phyloP scores from a whole-genome alignment of 192 early-diverging fungal genomes.

The Phlyctochytrium arcticum region DNA sequence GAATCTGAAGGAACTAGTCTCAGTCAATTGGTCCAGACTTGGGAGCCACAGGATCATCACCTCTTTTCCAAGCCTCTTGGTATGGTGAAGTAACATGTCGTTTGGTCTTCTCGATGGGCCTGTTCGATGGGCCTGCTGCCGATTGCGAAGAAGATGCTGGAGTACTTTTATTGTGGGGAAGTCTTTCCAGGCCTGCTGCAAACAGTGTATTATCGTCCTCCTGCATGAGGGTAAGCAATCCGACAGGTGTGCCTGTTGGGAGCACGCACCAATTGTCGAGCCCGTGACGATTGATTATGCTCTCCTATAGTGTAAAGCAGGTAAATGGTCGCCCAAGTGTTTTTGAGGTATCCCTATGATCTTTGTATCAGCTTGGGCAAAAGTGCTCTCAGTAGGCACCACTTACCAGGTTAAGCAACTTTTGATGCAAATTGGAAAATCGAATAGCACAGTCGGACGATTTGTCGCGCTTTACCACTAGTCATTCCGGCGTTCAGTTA shows the following conservation, averaged over 20 bases:
- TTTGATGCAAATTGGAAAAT: slow-evolving; percentile 58
- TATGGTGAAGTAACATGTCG: too few relatives aligned
- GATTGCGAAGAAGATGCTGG: not conserved
- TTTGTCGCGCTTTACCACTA: slow-evolving; percentile 53
- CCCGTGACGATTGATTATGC: slow-evolving; percentile 13
- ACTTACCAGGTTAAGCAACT: slow-evolving; percentile 45
- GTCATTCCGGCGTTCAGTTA: not conserved
- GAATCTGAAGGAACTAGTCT: not conserved
- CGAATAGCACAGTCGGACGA: slow-evolving; percentile 48
- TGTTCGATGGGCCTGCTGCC: not conserved
- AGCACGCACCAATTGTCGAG: not conserved
- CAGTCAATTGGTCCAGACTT: not conserved
- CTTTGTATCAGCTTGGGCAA: not conserved
- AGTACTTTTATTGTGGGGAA: not conserved
- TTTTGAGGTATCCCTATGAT: not conserved
- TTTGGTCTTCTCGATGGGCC: not conserved
- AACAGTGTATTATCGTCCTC: not conserved
- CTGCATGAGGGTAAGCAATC: too few relatives aligned
- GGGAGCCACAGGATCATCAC: not conserved
- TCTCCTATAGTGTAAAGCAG: slow-evolving; percentile 17
- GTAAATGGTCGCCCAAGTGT: slow-evolving; percentile 13
- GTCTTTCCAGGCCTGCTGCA: not conserved
- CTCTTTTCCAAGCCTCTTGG: not conserved
- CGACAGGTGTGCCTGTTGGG: not conserved
- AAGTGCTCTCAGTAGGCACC: not conserved